Base-by-base conservation (phyloP, 306 rosid genomes). In the Cucurbita pepo region DNA sequence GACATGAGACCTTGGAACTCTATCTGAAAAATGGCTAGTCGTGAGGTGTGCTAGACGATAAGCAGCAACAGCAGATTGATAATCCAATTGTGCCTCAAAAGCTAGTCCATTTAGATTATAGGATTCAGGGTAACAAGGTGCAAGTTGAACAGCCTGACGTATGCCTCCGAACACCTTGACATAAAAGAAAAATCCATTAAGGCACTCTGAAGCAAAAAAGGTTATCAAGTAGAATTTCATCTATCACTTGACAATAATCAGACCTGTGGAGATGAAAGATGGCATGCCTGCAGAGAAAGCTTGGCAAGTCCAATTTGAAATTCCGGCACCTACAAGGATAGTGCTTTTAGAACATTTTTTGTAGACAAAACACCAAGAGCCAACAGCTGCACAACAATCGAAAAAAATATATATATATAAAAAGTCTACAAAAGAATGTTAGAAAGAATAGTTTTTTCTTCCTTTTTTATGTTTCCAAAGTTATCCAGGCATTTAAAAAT, bases 261-360 rank as follows among this genome's bases (percentile, higher is more conserved):
- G 75, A 92, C 97, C 98, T 83, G 96, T 50, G 97, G 77, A 74
- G 96, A 88, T 71, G 91, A 87, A 71, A 93, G 89, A 83, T 93
- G 83, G 38, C 91, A 97, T 16, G 94, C 83, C 73, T 64, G 77
- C 79, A 87, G 80, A 81, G 98, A 95, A 80, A 93, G 97, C 89
- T 87, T 86, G 43, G 91, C 79, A 25, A 93, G 97, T 55, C 98
- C 98, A 74, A 93, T 82, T 86, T 93, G 98, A 73, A 93, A 93
- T 80, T 93, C 96, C 43, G 91, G 88, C 82, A 93, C 83, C 97
- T 92, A 88, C 85, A 84, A 79, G 5, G 48, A 71, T 58, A 56
- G 34, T 22, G 30, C 54, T 71, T 25, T 73, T 8, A 74, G 77
- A 57, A 73, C 7, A 11, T 48, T 21, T 43, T 14, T 14, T 15